A percentile compares a stretch with the other conserved stretches of the same genome.
Conservation (phyloP, 2,329 filamentous ascomycete species). For the Penicillium sp. region DNA sequence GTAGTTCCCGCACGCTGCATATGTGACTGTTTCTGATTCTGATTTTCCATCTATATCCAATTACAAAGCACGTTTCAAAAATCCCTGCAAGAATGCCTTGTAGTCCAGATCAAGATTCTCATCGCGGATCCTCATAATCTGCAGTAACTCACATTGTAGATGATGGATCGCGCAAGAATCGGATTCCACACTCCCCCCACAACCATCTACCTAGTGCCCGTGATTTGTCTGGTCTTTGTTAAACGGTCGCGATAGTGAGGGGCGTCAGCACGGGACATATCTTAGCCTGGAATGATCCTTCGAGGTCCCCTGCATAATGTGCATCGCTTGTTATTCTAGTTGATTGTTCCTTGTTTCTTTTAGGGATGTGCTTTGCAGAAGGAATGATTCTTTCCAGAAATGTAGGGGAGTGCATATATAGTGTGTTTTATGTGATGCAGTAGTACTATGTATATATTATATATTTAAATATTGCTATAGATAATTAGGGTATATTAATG, state of each 20-base stretch:
- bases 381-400: slow-evolving; percentile 14
- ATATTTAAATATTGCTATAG: background rate
- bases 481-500: background rate
- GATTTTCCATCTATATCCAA: background rate
- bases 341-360: slow-evolving; percentile 2
- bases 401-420: slow-evolving; percentile 5
- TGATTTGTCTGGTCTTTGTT: background rate
- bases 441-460: background rate
- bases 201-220: background rate
- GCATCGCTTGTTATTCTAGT: background rate
- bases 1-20: slow-evolving; percentile 1
- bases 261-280: background rate
- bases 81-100: background rate
- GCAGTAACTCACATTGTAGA: background rate
- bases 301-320: background rate
- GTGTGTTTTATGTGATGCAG: slow-evolving; percentile 11
- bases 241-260: slow-evolving; percentile 1
- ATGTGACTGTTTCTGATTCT: background rate
- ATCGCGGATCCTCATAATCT: slow-evolving; percentile 2
- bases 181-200: background rate
- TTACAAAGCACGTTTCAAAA: background rate
- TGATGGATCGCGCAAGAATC: background rate
- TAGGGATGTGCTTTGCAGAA: slow-evolving; percentile 5
- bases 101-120: background rate
- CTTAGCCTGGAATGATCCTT: background rate